These are phyloP conservation scores for Pythium monospermum DNA, from an alignment of 352 stramenopile species.

Conservation along the genomic window DNA sequence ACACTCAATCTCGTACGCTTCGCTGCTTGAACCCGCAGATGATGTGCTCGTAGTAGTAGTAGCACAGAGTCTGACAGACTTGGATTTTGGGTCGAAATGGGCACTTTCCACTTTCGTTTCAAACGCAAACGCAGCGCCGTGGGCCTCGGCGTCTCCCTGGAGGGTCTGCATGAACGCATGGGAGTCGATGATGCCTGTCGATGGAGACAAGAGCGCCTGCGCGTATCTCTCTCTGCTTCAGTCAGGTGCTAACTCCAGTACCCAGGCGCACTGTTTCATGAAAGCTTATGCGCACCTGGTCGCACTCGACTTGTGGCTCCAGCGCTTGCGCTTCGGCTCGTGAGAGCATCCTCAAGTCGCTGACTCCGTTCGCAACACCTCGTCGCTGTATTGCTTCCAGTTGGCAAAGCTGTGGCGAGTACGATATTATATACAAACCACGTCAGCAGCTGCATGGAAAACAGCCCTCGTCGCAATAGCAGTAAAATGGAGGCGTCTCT, in stretches of 20 bases:
- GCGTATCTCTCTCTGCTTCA: background rate
- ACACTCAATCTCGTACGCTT: slow-evolving; percentile 71
- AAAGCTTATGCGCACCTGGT: slow-evolving; percentile 21
- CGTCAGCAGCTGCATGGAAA: background rate
- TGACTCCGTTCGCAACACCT: slow-evolving; percentile 50
- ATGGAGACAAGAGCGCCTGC: slow-evolving; percentile 89
- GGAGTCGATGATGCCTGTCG: slow-evolving; percentile 94
- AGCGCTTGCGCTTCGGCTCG: slow-evolving; percentile 32
- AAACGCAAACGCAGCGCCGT: slow-evolving; percentile 81
- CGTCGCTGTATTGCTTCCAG: slow-evolving; percentile 33
- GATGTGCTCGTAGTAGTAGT: too few relatives aligned
- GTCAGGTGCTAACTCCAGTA: too few relatives aligned
- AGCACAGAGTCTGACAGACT: slow-evolving; percentile 23
- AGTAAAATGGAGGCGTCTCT: too few relatives aligned
- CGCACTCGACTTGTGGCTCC: slow-evolving; percentile 55
- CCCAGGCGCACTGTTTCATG: background rate
- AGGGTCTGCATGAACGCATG: slow-evolving; percentile 90
- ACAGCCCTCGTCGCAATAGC: too few relatives aligned
- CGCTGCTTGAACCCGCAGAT: too few relatives aligned
- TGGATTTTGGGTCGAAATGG: slow-evolving; percentile 20
- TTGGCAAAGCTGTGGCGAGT: slow-evolving; percentile 27
- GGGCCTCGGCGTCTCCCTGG: slow-evolving; percentile 85
- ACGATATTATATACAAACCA: background rate
- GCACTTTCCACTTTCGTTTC: slow-evolving; percentile 52
- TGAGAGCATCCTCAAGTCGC: slow-evolving; percentile 45